Evolutionary conservation across 805 yeast genomes (phyloP).

Genomic region (Brettanomyces sp.): DNA sequence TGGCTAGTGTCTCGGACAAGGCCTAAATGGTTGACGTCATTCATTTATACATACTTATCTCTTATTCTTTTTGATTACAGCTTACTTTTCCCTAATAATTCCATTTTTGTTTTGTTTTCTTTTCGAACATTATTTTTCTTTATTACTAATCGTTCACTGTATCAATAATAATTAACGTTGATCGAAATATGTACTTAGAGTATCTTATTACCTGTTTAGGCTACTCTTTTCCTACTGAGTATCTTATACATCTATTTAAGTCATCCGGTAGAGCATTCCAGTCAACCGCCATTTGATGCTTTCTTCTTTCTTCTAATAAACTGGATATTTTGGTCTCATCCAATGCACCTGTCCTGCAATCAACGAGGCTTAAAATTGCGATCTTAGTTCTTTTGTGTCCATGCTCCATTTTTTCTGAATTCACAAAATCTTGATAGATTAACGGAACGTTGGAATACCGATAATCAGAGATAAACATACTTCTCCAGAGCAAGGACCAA

Average conservation of each 20-base stretch:
- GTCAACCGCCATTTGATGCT: slow-evolving; percentile 1
- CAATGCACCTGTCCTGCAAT: slow-evolving; percentile 12
- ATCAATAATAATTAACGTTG: too few relatives aligned
- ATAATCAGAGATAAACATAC: slow-evolving; percentile 37
- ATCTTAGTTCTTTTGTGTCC: neutral
- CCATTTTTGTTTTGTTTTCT: too few relatives aligned
- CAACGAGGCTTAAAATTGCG: slow-evolving; percentile 10
- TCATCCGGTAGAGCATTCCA: slow-evolving; percentile 7
- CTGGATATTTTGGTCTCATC: slow-evolving; percentile 5
- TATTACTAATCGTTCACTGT: too few relatives aligned
- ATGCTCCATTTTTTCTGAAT: neutral
- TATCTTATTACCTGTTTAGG: too few relatives aligned
- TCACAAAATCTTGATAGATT: slow-evolving; percentile 15
- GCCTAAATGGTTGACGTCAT: too few relatives aligned
- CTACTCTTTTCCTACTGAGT: too few relatives aligned
- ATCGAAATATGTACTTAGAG: too few relatives aligned
- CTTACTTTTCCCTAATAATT: too few relatives aligned
- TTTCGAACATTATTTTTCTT: too few relatives aligned
- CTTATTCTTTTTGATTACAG: too few relatives aligned
- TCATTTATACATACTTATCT: too few relatives aligned
- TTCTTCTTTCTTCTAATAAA: neutral
- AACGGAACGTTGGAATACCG: slow-evolving; percentile 35
- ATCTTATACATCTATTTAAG: neutral
- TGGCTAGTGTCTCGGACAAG: too few relatives aligned
- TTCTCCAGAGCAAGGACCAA: slow-evolving; percentile 57